Conservation (phyloP, 768 basidiomycete species). For the Tulasnella sp. region DNA sequence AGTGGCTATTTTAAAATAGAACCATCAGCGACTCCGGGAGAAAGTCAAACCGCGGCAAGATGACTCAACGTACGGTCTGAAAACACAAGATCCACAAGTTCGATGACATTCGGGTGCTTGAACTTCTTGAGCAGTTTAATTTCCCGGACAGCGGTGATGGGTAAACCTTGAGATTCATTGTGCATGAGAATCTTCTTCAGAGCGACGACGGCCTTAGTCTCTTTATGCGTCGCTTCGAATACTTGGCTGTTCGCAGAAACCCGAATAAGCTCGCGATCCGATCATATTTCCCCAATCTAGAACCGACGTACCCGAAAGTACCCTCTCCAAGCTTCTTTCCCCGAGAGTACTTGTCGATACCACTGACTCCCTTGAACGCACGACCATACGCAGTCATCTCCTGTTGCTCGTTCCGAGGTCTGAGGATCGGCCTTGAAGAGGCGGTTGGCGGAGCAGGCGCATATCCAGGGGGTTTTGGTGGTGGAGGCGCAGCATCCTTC, state of each 20-base stretch:
- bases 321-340: conserved; percentile 92
- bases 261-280: background rate
- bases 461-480: background rate
- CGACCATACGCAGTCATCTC: conserved; percentile 59
- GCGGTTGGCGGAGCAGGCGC: conserved; percentile 35
- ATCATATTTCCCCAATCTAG: background rate
- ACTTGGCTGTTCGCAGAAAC: conserved; percentile 60
- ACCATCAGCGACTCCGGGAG: background rate
- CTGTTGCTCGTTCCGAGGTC: conserved; percentile 51
- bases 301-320: conserved; percentile 83
- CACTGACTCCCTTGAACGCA: conserved; percentile 63
- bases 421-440: conserved; percentile 39
- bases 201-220: conserved; percentile 63
- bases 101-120: conserved; percentile 78
- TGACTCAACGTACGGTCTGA: conserved; percentile 34
- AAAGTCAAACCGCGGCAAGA: conserved; percentile 25
- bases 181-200: conserved; percentile 95
- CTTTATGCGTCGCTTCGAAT: conserved; percentile 73
- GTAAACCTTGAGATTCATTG: conserved; percentile 95
- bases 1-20: background rate
- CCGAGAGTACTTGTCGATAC: conserved; percentile 69
- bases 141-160: conserved; percentile 92
- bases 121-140: conserved; percentile 94
- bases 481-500: background rate
- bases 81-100: conserved; percentile 90